Evolutionary conservation across 83 land plant species (phyloP), one percentile per base, ranked within the genome.

Genomic region (Larix sibirica): DNA sequence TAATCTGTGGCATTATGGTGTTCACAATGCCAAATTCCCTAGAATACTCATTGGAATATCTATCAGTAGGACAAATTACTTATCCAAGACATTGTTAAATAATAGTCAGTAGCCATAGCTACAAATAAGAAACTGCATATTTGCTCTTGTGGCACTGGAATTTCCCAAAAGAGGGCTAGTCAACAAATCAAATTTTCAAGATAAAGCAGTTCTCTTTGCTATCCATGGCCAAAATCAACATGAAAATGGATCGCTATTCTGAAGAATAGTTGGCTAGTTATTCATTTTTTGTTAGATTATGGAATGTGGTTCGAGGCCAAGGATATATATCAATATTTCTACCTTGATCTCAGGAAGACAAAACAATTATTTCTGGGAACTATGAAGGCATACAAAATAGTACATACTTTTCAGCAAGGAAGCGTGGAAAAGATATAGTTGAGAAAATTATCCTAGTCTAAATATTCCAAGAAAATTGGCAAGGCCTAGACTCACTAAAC

Each of bases 171-270:
- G 12, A 79, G 80, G 65, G 62, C 61, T 5, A 79, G 24, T 79
- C 42, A 61, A 21, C 80, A 59, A 17, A 61, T 61, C 26, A 79
- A 61, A 20, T 60, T 60, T 79, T 33, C 26, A 40, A n/a, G 66
- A 61, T 65, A 79, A 36, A 79, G 65, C 17, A 79, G 80, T 61
- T 79, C 80, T 61, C 80, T 60, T 66, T 61, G 63, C 44, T 79
- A 13, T 18, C 24, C 66, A 79, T 79, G 80, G 65, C 61, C 44
- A 79, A 79, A 16, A 33, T 79, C 23, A 26, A 60, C 66, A 79
- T 79, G 40, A 50, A 79, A 20, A 31, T 28, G 56, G 42, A 44
- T 36, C 24, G 20, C 42, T 18, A 66, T 61, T 61, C 66, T 79
- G 65, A n/a, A n/a, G 80, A 79, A 16, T 18, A 17, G 28, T 21